These are phyloP conservation scores for Elongisporangium senticosum DNA, from an alignment of 352 stramenopile genomes.

Conservation along the genomic window DNA sequence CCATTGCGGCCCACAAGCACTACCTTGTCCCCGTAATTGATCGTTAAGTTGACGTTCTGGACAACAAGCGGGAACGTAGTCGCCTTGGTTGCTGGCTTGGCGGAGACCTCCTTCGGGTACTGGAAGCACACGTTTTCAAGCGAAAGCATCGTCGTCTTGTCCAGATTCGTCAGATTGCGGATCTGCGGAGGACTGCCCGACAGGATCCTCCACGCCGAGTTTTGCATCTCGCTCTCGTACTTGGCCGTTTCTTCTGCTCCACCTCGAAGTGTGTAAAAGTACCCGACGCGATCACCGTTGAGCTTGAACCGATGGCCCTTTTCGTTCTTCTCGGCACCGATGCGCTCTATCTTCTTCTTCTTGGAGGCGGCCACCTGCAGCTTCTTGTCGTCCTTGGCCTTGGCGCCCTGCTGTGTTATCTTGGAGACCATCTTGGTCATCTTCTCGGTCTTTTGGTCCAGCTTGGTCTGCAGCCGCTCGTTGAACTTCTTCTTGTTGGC, in stretches of 20 bases:
- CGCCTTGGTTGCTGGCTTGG: conserved; percentile 11
- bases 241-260: conserved; percentile 36
- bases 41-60: conserved; percentile 59
- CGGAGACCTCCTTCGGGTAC: conserved; percentile 17
- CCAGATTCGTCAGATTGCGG: conserved; percentile 40
- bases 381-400: conserved; percentile 57
- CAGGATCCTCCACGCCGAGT: conserved; percentile 37
- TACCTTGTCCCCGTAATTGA: conserved; percentile 78
- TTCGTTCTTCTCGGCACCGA: conserved; percentile 41
- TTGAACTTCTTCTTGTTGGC: conserved; percentile 41
- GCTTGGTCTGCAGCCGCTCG: conserved; percentile 35
- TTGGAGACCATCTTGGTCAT: conserved; percentile 45
- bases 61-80: conserved; percentile 27
- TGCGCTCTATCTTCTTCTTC: conserved; percentile 66
- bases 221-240: conserved; percentile 28
- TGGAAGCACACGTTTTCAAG: conserved; percentile 44
- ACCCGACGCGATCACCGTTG: conserved; percentile 42
- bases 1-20: conserved; percentile 86
- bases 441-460: conserved; percentile 52
- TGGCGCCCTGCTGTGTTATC: conserved; percentile 30
- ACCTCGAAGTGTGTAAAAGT: conserved; percentile 25
- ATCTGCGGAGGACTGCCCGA: conserved; percentile 41
- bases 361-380: conserved; percentile 53
- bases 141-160: conserved; percentile 46
- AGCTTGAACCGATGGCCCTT: conserved; percentile 58